Base-by-base conservation (phyloP, 208 protist species). In the Herpetomonas tarakana region DNA sequence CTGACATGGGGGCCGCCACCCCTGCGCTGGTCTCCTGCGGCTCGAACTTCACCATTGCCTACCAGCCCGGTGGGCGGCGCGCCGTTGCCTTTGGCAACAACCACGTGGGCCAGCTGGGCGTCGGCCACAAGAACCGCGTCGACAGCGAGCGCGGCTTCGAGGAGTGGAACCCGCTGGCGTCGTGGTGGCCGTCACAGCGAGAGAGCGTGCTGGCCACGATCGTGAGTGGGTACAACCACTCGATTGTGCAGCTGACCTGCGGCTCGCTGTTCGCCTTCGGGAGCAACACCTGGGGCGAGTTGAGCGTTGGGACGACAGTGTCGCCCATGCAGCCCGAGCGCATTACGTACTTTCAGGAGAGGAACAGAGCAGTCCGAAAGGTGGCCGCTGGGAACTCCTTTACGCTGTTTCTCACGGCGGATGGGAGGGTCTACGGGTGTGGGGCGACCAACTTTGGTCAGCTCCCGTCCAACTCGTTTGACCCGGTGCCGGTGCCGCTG, bases 201-300 rank as follows among this genome's bases (percentile, higher is more conserved):
- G 16, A 31, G 9, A 31, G 31, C 18, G 70, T 73, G 26, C 62
- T 91, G 31, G 69, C 63, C 30, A 28, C 24, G 12, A 55, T 91
- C 38, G 35, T 53, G 12, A 81, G 80, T 56, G 84, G 80, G 22
- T 86, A 76, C 62, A 86, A 88, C 62, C 84, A 91, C 61, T 54
- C 74, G 0, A 51, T 88, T 38, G 46, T 74, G 24, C 62, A 58
- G 24, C 74, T 91, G 12, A 78, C 61, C 21, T 64, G 65, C 47
- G 84, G 80, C 21, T 57, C 56, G 3, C 66, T 87, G 26, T 75
- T 78, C 66, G 66, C 78, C 1, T 91, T 80, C 53, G 84, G 84
- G 16, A 81, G 78, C 71, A 91, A 91, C 65, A 86, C 70, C 41
- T 88, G 81, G 80, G 84, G 84, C 38, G 84, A 91, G 52, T 68